Percentiles rank a stretch among this genome's conserved stretches.
phyloP scores from a whole-genome alignment of 192 early-diverging fungal genomes.

The Geranomyces michiganensis region DNA sequence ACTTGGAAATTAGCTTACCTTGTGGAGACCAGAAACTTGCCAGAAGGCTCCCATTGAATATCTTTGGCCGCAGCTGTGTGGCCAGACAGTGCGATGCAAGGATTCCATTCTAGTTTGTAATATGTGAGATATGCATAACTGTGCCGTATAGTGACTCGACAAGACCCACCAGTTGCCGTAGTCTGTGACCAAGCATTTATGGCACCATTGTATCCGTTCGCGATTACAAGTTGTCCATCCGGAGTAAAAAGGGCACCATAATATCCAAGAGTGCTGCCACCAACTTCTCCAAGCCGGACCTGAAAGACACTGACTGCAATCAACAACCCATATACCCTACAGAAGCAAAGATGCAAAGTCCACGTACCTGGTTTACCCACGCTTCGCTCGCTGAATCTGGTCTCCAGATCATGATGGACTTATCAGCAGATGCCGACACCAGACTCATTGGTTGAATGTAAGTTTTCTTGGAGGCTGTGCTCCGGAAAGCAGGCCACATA shows the following conservation, averaged over 20 bases:
- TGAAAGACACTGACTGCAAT: constrained; percentile 2
- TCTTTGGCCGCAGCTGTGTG: constrained; percentile 80
- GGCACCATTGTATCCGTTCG: constrained; percentile 80
- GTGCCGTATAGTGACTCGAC: background rate
- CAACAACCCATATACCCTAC: background rate
- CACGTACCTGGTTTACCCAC: constrained; percentile 69
- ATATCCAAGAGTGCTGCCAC: constrained; percentile 80
- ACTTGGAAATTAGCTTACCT: no score
- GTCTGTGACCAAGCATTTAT: constrained; percentile 79
- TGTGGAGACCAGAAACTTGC: constrained; percentile 71
- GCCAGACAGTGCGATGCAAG: constrained; percentile 73
- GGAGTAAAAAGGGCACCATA: constrained; percentile 75
- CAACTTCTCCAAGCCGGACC: constrained; percentile 87
- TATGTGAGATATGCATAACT: background rate
- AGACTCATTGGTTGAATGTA: constrained; percentile 71
- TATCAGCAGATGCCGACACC: constrained; percentile 87
- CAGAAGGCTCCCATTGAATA: constrained; percentile 80
- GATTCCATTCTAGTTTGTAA: constrained; percentile 59
- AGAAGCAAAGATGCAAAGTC: background rate
- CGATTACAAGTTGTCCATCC: constrained; percentile 66
- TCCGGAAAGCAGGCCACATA: no score
- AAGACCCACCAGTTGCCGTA: constrained; percentile 17
- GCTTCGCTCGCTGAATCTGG: constrained; percentile 77
- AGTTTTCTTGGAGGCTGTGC: background rate
- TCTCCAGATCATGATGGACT: constrained; percentile 88